Base-by-base conservation (phyloP, 805 yeast species). In the Zygosaccharomyces rouxii region DNA sequence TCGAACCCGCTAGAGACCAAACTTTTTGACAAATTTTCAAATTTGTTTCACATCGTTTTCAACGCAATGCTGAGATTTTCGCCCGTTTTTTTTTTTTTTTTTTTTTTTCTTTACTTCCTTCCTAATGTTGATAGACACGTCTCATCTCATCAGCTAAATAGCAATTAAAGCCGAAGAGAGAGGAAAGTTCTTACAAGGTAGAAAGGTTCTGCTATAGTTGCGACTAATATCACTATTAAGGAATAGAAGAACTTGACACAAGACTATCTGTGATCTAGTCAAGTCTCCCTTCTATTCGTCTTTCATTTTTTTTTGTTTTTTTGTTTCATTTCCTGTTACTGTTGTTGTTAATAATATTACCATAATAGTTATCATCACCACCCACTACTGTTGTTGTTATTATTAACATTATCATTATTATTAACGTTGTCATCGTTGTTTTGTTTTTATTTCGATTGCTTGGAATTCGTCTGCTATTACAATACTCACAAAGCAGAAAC, bases 1-100 rank as follows among this genome's bases (percentile, higher is more conserved):
- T 58, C 62, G 62, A 58, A 56, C 60, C 62, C 59, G 62, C 60
- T 57, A 59, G 63, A 55, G 55, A 57, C 60, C 60, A 56, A 50
- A 29, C 33, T 38, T 42, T 48, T 40, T 42, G 19, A 7, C 14
- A 6, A 9, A n/a, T n/a, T 10, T 18, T 23, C 3, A 22, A 26
- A 38, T 10, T 5, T 6, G 7, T 26, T 39, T 21, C 25, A 14
- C 26, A 33, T 40, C 37, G 29, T 39, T 30, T 18, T 4, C 7
- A 2, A 35, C 33, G 42, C 25, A 2, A 5, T 21, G 4, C 21
- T 35, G 31, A 41, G 35, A 21, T n/a, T 33, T 22, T 37, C 38
- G 43, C 35, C 48, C 43, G 33, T 35, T 45, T 14, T 25, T 44
- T 48, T 25, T 42, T 37, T 4, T n/a, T 21, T 23, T 25, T 7